Conservation (phyloP, 1,139 yeast species). For the Yamadazyma spencermartinsiae region DNA sequence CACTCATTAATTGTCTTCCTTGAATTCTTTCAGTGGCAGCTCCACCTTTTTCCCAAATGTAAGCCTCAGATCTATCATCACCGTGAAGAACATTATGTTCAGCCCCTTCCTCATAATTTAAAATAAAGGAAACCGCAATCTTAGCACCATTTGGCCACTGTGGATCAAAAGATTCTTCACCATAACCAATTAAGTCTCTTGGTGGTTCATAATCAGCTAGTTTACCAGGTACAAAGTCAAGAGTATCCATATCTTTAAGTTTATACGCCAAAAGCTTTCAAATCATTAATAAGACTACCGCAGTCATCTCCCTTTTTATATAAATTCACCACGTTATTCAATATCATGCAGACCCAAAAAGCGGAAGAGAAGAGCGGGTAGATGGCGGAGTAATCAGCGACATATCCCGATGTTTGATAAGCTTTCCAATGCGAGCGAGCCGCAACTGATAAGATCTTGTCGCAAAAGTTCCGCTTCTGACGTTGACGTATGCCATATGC, state of each 20-base stretch:
- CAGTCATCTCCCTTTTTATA: too few relatives aligned
- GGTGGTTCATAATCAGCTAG: slow-evolving; percentile 19
- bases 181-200: slow-evolving; percentile 16
- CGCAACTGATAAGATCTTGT: slow-evolving; percentile 1
- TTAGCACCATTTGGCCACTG: slow-evolving; percentile 19
- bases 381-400: too few relatives aligned
- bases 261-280: neutral
- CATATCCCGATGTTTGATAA: too few relatives aligned
- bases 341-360: too few relatives aligned
- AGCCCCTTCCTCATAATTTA: slow-evolving; percentile 31
- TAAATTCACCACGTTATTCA: too few relatives aligned
- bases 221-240: slow-evolving; percentile 12
- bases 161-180: slow-evolving; percentile 16
- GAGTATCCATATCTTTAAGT: slow-evolving; percentile 10
- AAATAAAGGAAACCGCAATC: slow-evolving; percentile 15
- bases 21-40: slow-evolving; percentile 13
- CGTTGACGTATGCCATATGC: neutral
- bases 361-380: too few relatives aligned
- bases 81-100: slow-evolving; percentile 16
- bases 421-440: too few relatives aligned
- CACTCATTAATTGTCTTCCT: slow-evolving; percentile 21
- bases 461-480: neutral
- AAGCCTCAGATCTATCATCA: slow-evolving; percentile 21
- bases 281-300: too few relatives aligned
- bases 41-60: slow-evolving; percentile 27